Conservation (phyloP, 768 basidiomycete genomes). For the Rhodotorula toruloides region DNA sequence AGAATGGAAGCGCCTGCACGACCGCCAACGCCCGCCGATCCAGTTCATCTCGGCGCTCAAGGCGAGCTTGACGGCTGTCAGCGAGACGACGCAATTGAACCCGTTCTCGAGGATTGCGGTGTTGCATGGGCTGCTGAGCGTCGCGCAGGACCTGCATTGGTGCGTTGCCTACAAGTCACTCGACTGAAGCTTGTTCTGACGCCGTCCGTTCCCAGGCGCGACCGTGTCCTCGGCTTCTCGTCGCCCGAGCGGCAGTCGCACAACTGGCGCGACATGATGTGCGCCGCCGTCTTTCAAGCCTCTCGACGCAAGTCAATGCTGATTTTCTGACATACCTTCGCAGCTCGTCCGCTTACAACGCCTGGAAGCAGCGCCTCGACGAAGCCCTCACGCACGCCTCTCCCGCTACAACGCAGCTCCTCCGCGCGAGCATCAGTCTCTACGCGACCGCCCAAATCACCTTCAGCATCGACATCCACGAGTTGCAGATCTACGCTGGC, state of each 20-base stretch:
- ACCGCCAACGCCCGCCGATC: slow-evolving; percentile 26
- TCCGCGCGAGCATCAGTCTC: slow-evolving; percentile 39
- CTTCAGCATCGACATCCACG: slow-evolving; percentile 41
- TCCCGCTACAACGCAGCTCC: slow-evolving; percentile 34
- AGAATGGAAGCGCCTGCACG: slow-evolving; percentile 36
- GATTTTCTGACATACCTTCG: background rate
- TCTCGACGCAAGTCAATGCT: too few species aligned
- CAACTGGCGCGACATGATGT: slow-evolving; percentile 42
- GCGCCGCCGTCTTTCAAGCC: background rate
- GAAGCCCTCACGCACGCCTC: slow-evolving; percentile 33
- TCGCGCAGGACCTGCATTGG: slow-evolving; percentile 42
- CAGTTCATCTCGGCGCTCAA: slow-evolving; percentile 42
- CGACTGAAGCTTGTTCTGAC: background rate
- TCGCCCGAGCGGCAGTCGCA: slow-evolving; percentile 35
- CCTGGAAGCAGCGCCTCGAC: slow-evolving; percentile 41
- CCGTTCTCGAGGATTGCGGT: slow-evolving; percentile 38
- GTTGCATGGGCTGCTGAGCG: slow-evolving; percentile 39
- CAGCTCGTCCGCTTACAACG: slow-evolving; percentile 40
- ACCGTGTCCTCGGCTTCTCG: slow-evolving; percentile 39
- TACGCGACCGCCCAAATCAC: slow-evolving; percentile 41
- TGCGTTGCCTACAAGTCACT: background rate
- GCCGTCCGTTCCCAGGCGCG: slow-evolving; percentile 18
- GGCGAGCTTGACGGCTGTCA: slow-evolving; percentile 37
- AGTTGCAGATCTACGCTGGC: slow-evolving; percentile 42
- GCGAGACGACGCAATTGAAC: slow-evolving; percentile 34